These are phyloP conservation scores for Tilletia caries DNA, from an alignment of 1,284 basidiomycete genomes.

Conservation along the genomic window DNA sequence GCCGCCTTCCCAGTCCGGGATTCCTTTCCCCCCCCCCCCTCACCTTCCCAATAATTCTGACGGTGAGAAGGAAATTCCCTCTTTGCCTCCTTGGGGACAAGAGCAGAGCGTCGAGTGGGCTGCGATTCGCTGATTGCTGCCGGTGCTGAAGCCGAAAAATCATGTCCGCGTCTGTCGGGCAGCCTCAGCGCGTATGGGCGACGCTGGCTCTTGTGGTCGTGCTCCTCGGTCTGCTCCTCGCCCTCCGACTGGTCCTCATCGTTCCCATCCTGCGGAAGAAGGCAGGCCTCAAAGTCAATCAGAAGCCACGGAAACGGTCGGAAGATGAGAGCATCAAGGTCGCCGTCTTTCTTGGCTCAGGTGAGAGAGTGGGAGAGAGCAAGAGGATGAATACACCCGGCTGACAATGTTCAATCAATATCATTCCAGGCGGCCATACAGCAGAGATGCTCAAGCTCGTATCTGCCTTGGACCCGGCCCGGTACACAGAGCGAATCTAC, in stretches of 20 bases:
- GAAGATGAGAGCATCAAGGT: conserved; percentile 34
- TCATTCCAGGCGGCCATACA: conserved; percentile 81
- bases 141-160: too few relatives aligned
- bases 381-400: not conserved
- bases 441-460: conserved; percentile 77
- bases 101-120: too few relatives aligned
- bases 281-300: not conserved
- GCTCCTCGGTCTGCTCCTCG: not conserved
- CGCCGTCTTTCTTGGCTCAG: conserved; percentile 65
- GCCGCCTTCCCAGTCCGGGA: too few relatives aligned
- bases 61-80: too few relatives aligned
- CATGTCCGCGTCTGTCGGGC: too few relatives aligned
- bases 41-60: too few relatives aligned
- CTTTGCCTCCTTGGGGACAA: too few relatives aligned
- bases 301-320: not conserved
- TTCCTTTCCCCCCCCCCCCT: too few relatives aligned
- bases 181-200: not conserved
- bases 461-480: conserved; percentile 70
- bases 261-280: not conserved
- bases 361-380: conserved; percentile 46
- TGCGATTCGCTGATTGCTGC: too few relatives aligned
- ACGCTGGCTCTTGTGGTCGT: not conserved
- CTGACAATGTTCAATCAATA: not conserved
- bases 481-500: conserved; percentile 76
- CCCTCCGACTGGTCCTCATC: not conserved